Conservation (phyloP, 2,329 filamentous ascomycete species). For the Lecanicillium sp. region DNA sequence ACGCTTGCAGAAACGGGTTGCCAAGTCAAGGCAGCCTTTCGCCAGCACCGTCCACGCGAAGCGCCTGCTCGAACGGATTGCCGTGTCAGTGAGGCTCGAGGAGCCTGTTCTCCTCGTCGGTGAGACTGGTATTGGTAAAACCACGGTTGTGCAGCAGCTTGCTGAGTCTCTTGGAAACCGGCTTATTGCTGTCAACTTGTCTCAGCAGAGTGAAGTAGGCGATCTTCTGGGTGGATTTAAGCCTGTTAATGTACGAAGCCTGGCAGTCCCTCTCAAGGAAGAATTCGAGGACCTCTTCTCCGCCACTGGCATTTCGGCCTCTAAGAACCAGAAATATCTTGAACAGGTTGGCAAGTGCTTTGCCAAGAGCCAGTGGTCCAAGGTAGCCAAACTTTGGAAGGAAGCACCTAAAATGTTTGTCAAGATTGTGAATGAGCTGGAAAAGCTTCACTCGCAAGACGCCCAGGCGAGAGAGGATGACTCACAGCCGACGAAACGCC, state of each 20-base stretch:
- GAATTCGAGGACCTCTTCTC: slow-evolving; percentile 88
- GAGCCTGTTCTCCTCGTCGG: slow-evolving; percentile 94
- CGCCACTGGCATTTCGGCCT: slow-evolving; percentile 73
- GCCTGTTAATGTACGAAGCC: slow-evolving; percentile 79
- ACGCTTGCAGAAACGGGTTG: slow-evolving; percentile 37
- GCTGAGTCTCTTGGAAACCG: slow-evolving; percentile 77
- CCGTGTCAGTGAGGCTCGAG: slow-evolving; percentile 70
- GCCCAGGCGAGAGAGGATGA: slow-evolving; percentile 25
- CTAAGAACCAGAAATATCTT: slow-evolving; percentile 81
- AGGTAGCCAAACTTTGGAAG: slow-evolving; percentile 76
- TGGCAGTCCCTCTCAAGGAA: slow-evolving; percentile 85
- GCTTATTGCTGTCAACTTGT: slow-evolving; percentile 88
- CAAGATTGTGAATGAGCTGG: slow-evolving; percentile 51
- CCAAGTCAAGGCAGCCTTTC: slow-evolving; percentile 59
- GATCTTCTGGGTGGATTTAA: slow-evolving; percentile 95
- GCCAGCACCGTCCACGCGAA: slow-evolving; percentile 82
- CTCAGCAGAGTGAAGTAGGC: slow-evolving; percentile 95
- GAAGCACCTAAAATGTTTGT: slow-evolving; percentile 85
- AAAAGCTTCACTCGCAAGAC: slow-evolving; percentile 33
- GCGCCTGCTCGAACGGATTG: slow-evolving; percentile 79
- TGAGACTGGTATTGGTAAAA: slow-evolving; percentile 98
- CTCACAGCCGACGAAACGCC: slow-evolving; percentile 60
- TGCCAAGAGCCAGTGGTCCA: slow-evolving; percentile 78
- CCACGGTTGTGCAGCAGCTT: slow-evolving; percentile 88
- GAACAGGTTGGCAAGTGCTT: slow-evolving; percentile 73